phyloP scores from a whole-genome alignment of 179 eudicot species.

The Camellia oleifera region DNA sequence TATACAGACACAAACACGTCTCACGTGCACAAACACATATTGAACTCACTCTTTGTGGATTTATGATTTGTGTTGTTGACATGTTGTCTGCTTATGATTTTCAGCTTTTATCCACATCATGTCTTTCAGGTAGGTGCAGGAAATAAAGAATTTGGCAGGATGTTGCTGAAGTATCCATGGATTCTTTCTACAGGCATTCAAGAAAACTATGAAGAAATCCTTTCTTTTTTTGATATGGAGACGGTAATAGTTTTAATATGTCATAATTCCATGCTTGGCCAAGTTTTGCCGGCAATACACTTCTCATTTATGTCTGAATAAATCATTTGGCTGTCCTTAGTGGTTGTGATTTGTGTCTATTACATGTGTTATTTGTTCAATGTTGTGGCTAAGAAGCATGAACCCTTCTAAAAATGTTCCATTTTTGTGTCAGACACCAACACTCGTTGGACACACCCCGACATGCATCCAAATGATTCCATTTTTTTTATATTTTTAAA shows the following conservation, averaged over 20 bases:
- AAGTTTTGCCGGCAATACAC: conserved; percentile 1
- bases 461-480: too few species aligned
- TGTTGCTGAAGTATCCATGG: conserved; percentile 90
- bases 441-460: too few species aligned
- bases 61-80: background rate
- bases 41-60: background rate
- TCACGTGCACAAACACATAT: background rate
- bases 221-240: conserved; percentile 46
- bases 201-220: conserved; percentile 49
- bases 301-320: background rate
- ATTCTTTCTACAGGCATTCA: conserved; percentile 63
- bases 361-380: background rate
- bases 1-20: background rate
- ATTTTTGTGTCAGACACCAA: too few species aligned
- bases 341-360: background rate
- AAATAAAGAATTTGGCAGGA: conserved; percentile 41
- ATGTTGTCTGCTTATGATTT: conserved; percentile 16
- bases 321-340: background rate
- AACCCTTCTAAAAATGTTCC: too few species aligned
- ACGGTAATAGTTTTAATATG: conserved; percentile 43
- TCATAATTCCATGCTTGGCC: background rate
- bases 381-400: background rate
- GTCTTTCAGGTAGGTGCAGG: conserved; percentile 46
- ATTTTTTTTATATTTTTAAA: too few species aligned
- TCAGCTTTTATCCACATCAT: conserved; percentile 3